Conservation (phyloP, 2,329 filamentous ascomycete genomes). For the Phyllosticta capitalensis region DNA sequence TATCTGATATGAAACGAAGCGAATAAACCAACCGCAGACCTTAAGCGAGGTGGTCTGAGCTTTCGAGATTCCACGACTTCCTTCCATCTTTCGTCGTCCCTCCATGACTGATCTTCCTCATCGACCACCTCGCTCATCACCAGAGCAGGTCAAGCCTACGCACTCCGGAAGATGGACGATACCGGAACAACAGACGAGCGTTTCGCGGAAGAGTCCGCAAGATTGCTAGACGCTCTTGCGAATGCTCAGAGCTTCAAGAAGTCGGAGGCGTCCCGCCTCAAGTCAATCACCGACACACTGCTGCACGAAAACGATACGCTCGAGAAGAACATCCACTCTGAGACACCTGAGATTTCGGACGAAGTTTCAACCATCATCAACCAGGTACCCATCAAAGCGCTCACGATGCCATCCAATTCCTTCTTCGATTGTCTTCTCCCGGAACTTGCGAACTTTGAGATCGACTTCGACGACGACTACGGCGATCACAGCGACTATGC, state of each 20-base stretch:
- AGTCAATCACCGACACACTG: background rate
- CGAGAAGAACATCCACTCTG: background rate
- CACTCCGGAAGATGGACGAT: background rate
- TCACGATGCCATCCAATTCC: background rate
- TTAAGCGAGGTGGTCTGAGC: background rate
- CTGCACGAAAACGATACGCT: background rate
- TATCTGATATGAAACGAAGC: background rate
- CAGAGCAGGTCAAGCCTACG: too few relatives aligned
- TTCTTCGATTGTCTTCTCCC: background rate
- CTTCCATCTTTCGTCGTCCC: too few relatives aligned
- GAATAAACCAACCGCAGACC: background rate
- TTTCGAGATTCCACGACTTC: too few relatives aligned
- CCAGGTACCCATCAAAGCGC: background rate
- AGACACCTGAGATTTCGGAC: background rate
- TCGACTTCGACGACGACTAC: background rate
- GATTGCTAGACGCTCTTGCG: background rate
- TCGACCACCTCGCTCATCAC: background rate
- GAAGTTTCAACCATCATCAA: background rate
- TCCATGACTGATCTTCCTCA: too few relatives aligned
- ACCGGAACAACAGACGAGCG: background rate
- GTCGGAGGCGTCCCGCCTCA: background rate
- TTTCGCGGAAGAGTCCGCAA: background rate
- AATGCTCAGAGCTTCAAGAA: background rate
- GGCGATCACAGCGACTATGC: background rate
- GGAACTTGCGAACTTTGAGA: background rate